Base-by-base conservation (phyloP, 805 yeast species). In the Candida ulmi region DNA sequence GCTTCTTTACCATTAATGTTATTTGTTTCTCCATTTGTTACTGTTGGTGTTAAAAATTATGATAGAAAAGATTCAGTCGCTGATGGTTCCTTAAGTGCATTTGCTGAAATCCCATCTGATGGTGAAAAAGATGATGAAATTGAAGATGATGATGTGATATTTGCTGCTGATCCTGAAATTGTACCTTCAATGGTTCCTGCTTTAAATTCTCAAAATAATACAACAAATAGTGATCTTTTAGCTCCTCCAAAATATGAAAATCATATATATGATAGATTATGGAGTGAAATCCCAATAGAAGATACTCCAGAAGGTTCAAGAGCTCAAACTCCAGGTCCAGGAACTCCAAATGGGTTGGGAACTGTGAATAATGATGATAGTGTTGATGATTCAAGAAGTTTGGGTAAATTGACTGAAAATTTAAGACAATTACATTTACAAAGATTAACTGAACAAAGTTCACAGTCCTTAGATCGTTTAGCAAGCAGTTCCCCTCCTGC, bases 161-260 rank as follows among this genome's bases (percentile, higher is more conserved):
- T 70, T 48, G 57, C 65, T 2, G 47, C 65, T 5, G 63, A 60
- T 26, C 61, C 68, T 2, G 68, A 60, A 30, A 36, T 51, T 6
- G 44, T 52, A 9, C 43, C 57, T 9, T 38, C 57, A 8, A 48
- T 50, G 15, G 40, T 46, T 8, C 42, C 47, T 26, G 24, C 38
- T 17, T 38, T 41, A 15, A 42, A 36, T 15, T 43, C 49, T 12
- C 39, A 50, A 4, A 43, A 43, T 7, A 54, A 53, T 23, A 43
- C 27, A 42, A 13, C 37, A n/a, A 67, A 70, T 5, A 66, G 72
- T 40, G 72, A 63, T 34, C 54, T 76, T 34, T 70, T 77, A 65
- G 93, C 96, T 1, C 96, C 96, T 3, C 95, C 97, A 21, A 72
- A 82, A 41, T 88, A 88, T 58, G 88, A 78, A 43, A 77, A 73